A percentile compares a stretch with the other conserved stretches of the same genome.
These are phyloP conservation scores for Neurospora tetraspora DNA, from an alignment of 495 filamentous ascomycete species.

Conservation along the genomic window DNA sequence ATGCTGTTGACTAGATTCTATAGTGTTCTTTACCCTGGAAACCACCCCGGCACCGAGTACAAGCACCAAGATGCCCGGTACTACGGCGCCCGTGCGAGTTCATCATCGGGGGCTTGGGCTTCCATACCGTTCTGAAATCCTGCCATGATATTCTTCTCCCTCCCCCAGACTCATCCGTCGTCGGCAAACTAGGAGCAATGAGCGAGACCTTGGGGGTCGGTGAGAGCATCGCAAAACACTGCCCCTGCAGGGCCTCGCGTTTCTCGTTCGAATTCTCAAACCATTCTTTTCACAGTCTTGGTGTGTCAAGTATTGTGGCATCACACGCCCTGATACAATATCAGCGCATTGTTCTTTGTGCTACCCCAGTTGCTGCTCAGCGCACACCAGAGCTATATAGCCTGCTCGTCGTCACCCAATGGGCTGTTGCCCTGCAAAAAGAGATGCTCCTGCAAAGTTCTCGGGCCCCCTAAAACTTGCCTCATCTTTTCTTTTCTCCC, in stretches of 20 bases:
- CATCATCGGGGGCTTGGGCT: background rate
- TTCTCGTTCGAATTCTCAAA: background rate
- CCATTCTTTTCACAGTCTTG: background rate
- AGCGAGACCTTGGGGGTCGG: background rate
- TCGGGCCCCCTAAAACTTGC: background rate
- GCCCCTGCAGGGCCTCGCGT: background rate
- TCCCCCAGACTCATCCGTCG: background rate
- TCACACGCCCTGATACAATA: slow-evolving; percentile 15
- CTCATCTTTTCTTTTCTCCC: background rate
- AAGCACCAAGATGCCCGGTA: background rate
- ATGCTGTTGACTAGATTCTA: background rate
- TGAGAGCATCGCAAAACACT: background rate
- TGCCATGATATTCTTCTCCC: background rate
- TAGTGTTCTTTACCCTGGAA: background rate
- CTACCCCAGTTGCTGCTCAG: slow-evolving; percentile 15
- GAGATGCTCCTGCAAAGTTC: slow-evolving; percentile 8
- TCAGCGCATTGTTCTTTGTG: slow-evolving; percentile 17
- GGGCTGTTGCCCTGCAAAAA: background rate
- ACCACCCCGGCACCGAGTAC: background rate
- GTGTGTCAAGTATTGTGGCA: slow-evolving; percentile 4
- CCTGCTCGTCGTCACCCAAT: slow-evolving; percentile 18
- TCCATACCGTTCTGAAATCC: background rate
- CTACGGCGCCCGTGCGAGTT: background rate
- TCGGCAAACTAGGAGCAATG: background rate
- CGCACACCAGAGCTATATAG: slow-evolving; percentile 15